Evolutionary conservation across 306 rosid genomes (phyloP), one percentile per base, ranked within the genome.

Genomic region (Vigna hirtella): DNA sequence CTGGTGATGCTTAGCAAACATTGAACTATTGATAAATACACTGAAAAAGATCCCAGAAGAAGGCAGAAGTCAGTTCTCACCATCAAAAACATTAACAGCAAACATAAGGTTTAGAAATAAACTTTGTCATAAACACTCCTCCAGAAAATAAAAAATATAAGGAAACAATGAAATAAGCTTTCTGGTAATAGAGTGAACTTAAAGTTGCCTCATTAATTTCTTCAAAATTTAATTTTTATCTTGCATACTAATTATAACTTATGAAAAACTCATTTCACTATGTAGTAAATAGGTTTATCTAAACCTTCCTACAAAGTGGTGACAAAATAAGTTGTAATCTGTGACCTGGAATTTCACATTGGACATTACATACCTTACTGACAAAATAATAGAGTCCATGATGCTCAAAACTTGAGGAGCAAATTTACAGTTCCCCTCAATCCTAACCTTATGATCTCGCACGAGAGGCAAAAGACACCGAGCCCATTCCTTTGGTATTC

Each of bases 401-500:
- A 92, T 87, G 72, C 90, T 86, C 85, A 92, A 80, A 8, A 86
- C 87, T 67, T 83, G 87, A 18, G 98, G 97, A 18, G 93, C 89
- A 56, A 71, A 80, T 83, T 90, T 88, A 79, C 97, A 92, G 47
- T 52, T 82, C 22, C 98, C 97, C 52, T 90, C 93, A 48, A 90
- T 81, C 80, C 79, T 89, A 34, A 92, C 88, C 82, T 92, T 90
- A 52, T 68, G 82, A 82, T 92, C 97, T 72, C 95, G 80, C 87
- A 94, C 95, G 34, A 92, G 89, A 8, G 97, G 97, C 84, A 92
- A 88, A 28, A 94, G 83, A 83, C 98, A 90, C 76, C 97, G 87
- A 72, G 92, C 97, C 98, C 98, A 94, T 84, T 92, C 98, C 10
- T 92, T 94, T 0, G 98, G 98, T 85, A 94, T 94, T 82, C 98